Evolutionary conservation across 495 filamentous ascomycete species (phyloP).

Genomic region (Penicillium macrosclerotiorum): DNA sequence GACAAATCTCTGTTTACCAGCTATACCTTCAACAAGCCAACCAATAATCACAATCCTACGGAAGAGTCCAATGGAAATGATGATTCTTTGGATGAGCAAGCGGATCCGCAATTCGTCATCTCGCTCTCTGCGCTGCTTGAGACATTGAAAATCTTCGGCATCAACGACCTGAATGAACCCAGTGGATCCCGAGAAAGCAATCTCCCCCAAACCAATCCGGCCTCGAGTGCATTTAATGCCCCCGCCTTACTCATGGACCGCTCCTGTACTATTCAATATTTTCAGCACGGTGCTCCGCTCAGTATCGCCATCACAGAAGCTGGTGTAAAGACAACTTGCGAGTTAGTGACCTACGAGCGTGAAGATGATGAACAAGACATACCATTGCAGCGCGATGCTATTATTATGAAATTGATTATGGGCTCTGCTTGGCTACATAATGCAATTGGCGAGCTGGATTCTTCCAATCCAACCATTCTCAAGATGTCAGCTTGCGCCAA

Average conservation of each 20-base stretch:
- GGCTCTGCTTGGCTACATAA: slow-evolving; percentile 78
- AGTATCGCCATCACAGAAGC: slow-evolving; percentile 78
- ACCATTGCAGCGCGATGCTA: slow-evolving; percentile 72
- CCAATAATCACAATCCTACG: slow-evolving; percentile 26
- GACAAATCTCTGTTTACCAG: slow-evolving; percentile 83
- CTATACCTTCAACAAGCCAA: slow-evolving; percentile 62
- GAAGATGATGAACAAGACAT: slow-evolving; percentile 65
- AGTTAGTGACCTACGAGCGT: slow-evolving; percentile 85
- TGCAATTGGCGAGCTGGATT: slow-evolving; percentile 78
- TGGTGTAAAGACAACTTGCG: slow-evolving; percentile 86
- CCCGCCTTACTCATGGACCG: slow-evolving; percentile 74
- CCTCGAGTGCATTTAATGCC: slow-evolving; percentile 68
- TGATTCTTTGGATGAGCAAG: slow-evolving; percentile 30
- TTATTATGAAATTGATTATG: slow-evolving; percentile 94
- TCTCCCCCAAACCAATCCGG: slow-evolving; percentile 41
- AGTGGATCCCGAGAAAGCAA: slow-evolving; percentile 46
- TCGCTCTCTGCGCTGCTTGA: slow-evolving; percentile 86
- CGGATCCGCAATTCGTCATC: slow-evolving; percentile 66
- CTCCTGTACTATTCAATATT: slow-evolving; percentile 79
- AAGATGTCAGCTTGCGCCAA: slow-evolving; percentile 62
- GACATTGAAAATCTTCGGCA: slow-evolving; percentile 89
- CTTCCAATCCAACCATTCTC: slow-evolving; percentile 61
- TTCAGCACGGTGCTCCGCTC: slow-evolving; percentile 67
- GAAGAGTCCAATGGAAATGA: slow-evolving; percentile 33
- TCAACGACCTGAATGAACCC: slow-evolving; percentile 64